Conservation (phyloP, 2,329 filamentous ascomycete species). For the Leptographium procerum region DNA sequence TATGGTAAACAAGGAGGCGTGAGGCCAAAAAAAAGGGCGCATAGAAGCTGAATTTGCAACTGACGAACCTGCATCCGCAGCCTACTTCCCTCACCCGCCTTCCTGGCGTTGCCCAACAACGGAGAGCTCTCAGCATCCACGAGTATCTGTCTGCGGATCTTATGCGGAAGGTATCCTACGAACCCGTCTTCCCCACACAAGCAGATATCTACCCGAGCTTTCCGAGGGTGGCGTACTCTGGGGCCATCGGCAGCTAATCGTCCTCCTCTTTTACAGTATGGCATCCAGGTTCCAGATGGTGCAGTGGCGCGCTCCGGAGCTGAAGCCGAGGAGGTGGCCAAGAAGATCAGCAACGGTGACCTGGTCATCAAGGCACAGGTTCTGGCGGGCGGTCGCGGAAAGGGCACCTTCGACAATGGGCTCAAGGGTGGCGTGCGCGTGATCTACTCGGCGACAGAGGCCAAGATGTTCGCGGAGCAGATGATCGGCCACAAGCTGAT, state of each 20-base stretch:
- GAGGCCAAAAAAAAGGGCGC: not conserved
- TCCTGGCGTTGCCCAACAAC: slow-evolving; percentile 62
- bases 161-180: slow-evolving; percentile 52
- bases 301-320: slow-evolving; percentile 69
- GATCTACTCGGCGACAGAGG: slow-evolving; percentile 94
- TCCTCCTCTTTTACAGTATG: slow-evolving; percentile 52
- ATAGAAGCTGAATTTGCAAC: not conserved
- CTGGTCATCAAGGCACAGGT: slow-evolving; percentile 99
- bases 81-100: slow-evolving; percentile 31
- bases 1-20: not conserved
- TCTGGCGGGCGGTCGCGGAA: slow-evolving; percentile 92
- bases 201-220: not conserved
- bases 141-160: slow-evolving; percentile 95
- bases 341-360: slow-evolving; percentile 83
- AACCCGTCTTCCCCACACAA: not conserved
- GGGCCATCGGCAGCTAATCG: not conserved
- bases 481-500: slow-evolving; percentile 99
- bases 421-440: slow-evolving; percentile 98
- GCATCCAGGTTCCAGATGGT: slow-evolving; percentile 84
- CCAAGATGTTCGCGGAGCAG: slow-evolving; percentile 95
- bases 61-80: not conserved
- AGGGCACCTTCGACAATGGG: slow-evolving; percentile 95
- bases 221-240: not conserved
- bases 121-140: slow-evolving; percentile 87
- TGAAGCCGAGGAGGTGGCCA: slow-evolving; percentile 87